Conservation (phyloP, 2,329 filamentous ascomycete genomes). For the Harringtonia aguacate region DNA sequence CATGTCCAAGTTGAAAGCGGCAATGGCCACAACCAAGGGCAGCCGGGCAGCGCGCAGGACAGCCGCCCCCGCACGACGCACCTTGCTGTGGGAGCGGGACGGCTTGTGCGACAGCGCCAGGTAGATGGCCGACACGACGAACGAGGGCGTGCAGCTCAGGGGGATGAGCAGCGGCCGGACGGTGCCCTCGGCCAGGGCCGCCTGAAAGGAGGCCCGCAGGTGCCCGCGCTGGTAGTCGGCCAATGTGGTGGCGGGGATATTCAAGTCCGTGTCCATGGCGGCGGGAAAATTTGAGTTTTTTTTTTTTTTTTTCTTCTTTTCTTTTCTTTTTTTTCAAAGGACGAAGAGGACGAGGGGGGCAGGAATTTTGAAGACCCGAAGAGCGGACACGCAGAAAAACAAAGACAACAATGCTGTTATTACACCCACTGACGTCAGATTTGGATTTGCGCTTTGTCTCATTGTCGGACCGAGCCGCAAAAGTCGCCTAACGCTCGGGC, state of each 20-base stretch:
- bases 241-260: neutral
- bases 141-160: slow-evolving; percentile 33
- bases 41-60: slow-evolving; percentile 41
- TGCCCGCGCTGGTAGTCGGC: slow-evolving; percentile 9
- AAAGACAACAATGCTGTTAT: too few relatives aligned
- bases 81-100: too few relatives aligned
- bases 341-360: too few relatives aligned
- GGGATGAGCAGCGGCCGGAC: slow-evolving; percentile 39
- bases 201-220: slow-evolving; percentile 7
- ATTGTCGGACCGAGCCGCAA: too few relatives aligned
- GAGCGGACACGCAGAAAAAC: too few relatives aligned
- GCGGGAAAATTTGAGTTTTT: neutral
- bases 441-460: too few relatives aligned
- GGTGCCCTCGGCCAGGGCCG: slow-evolving; percentile 5
- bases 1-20: slow-evolving; percentile 32
- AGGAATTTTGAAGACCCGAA: too few relatives aligned
- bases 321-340: neutral
- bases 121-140: slow-evolving; percentile 42
- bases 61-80: slow-evolving; percentile 23
- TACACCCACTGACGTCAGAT: too few relatives aligned
- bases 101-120: slow-evolving; percentile 41
- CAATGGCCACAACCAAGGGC: slow-evolving; percentile 33
- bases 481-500: too few relatives aligned
- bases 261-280: neutral
- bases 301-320: neutral